Evolutionary conservation across 306 rosid genomes (phyloP).

Genomic region (Hippophae tibetana): DNA sequence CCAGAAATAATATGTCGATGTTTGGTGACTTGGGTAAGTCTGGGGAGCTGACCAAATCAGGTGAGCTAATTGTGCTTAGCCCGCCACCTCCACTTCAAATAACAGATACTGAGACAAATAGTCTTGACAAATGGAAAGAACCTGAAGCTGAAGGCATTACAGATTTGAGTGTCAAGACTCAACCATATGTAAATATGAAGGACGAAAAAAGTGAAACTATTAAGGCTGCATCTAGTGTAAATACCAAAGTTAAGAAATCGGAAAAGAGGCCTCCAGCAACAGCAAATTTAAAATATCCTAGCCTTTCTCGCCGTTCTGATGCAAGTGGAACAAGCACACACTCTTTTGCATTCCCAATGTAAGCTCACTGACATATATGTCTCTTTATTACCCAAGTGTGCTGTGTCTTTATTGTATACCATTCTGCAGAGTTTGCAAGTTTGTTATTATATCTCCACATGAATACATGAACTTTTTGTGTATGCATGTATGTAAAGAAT

Average conservation of each 20-base stretch:
- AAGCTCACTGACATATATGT: constrained; percentile 19
- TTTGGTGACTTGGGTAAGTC: constrained; percentile 24
- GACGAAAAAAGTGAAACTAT: constrained; percentile 9
- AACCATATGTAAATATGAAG: constrained; percentile 5
- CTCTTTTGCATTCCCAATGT: constrained; percentile 56
- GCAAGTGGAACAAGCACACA: constrained; percentile 21
- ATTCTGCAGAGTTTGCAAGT: not conserved
- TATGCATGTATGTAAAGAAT: constrained; percentile 7
- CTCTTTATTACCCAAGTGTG: not conserved
- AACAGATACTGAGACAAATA: constrained; percentile 16
- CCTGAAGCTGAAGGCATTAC: constrained; percentile 14
- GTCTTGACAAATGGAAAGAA: constrained; percentile 12
- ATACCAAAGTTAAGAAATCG: constrained; percentile 9
- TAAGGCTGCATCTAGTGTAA: constrained; percentile 9
- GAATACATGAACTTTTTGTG: not conserved
- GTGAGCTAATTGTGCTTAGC: constrained; percentile 24
- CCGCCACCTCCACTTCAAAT: constrained; percentile 18
- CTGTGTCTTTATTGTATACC: not conserved
- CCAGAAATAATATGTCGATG: constrained; percentile 29
- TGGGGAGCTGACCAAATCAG: constrained; percentile 32
- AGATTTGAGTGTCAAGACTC: constrained; percentile 15
- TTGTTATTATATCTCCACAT: not conserved
- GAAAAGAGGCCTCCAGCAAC: constrained; percentile 12
- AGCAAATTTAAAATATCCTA: constrained; percentile 18
- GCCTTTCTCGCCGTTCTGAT: constrained; percentile 25